A percentile compares a stretch with the other conserved stretches of the same genome.
phyloP scores from a whole-genome alignment of 2,329 filamentous ascomycete species.

The Pseudonectria foliicola region DNA sequence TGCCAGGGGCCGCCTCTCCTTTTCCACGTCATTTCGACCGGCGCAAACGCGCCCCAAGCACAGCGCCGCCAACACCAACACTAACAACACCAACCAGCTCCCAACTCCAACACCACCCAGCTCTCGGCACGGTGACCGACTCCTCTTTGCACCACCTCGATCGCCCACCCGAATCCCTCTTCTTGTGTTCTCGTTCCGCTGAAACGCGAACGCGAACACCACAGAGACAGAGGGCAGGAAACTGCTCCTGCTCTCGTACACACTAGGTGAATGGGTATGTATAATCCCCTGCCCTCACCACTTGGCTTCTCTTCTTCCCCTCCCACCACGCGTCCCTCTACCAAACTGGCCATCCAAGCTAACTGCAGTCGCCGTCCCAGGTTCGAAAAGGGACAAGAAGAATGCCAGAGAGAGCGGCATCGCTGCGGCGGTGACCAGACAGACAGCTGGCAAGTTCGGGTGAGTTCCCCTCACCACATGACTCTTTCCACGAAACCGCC shows the following conservation, averaged over 20 bases:
- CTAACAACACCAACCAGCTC: background rate
- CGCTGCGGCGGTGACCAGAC: conserved; percentile 46
- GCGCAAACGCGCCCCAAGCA: no score
- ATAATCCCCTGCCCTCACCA: conserved; percentile 2
- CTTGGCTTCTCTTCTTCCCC: conserved; percentile 4
- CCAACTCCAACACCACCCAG: background rate
- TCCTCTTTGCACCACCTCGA: no score
- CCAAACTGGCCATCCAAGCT: conserved; percentile 18
- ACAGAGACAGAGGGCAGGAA: background rate
- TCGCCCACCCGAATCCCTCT: background rate
- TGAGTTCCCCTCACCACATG: conserved; percentile 31
- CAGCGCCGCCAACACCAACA: background rate
- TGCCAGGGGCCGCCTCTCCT: no score
- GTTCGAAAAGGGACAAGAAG: conserved; percentile 46
- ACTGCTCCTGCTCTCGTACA: background rate
- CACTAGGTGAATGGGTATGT: background rate
- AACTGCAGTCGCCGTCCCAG: conserved; percentile 15
- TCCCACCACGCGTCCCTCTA: conserved; percentile 8
- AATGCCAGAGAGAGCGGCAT: conserved; percentile 48
- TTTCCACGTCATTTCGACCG: no score
- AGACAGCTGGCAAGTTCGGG: conserved; percentile 45
- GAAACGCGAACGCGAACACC: background rate
- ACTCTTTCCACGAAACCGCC: conserved; percentile 16
- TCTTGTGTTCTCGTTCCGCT: background rate
- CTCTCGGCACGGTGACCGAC: no score